These are phyloP conservation scores for Lactarius deliciosus DNA, from an alignment of 768 basidiomycete species.

Conservation along the genomic window DNA sequence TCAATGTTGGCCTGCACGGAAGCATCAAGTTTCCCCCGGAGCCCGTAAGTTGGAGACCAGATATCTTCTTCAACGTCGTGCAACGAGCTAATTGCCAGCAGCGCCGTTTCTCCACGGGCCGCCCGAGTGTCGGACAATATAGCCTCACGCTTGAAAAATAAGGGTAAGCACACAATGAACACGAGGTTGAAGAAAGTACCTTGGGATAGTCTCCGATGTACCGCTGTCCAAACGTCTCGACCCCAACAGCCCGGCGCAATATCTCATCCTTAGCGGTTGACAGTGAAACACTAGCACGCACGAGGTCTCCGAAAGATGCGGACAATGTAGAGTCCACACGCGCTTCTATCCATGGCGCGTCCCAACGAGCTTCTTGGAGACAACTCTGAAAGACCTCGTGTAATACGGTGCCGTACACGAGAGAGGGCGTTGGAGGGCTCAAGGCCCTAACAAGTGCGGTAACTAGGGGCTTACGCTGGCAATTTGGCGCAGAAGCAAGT, in stretches of 20 bases:
- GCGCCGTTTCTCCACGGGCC: slow-evolving; percentile 45
- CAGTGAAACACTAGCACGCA: slow-evolving; percentile 56
- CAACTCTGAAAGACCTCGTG: slow-evolving; percentile 90
- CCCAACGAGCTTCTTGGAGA: slow-evolving; percentile 61
- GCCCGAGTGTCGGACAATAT: slow-evolving; percentile 68
- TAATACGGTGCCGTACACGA: slow-evolving; percentile 90
- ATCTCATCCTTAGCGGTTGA: slow-evolving; percentile 69
- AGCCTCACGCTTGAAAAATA: slow-evolving; percentile 52
- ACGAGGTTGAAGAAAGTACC: slow-evolving; percentile 39
- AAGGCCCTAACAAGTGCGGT: slow-evolving; percentile 58
- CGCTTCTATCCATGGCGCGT: slow-evolving; percentile 57
- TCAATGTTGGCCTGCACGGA: slow-evolving; percentile 70
- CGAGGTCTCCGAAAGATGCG: slow-evolving; percentile 56
- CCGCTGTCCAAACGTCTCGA: slow-evolving; percentile 59
- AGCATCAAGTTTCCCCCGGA: slow-evolving; percentile 95
- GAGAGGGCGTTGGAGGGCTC: slow-evolving; percentile 59
- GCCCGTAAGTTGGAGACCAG: slow-evolving; percentile 91
- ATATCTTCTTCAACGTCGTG: slow-evolving; percentile 96
- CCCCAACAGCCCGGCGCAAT: slow-evolving; percentile 58
- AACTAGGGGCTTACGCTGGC: slow-evolving; percentile 84
- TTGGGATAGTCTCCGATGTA: slow-evolving; percentile 68
- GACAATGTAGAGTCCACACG: slow-evolving; percentile 57
- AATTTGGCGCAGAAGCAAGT: slow-evolving; percentile 79
- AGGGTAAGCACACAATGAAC: slow-evolving; percentile 10
- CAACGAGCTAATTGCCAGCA: slow-evolving; percentile 70